phyloP scores from a whole-genome alignment of 2,329 filamentous ascomycete species.

The Colletotrichum sp. region DNA sequence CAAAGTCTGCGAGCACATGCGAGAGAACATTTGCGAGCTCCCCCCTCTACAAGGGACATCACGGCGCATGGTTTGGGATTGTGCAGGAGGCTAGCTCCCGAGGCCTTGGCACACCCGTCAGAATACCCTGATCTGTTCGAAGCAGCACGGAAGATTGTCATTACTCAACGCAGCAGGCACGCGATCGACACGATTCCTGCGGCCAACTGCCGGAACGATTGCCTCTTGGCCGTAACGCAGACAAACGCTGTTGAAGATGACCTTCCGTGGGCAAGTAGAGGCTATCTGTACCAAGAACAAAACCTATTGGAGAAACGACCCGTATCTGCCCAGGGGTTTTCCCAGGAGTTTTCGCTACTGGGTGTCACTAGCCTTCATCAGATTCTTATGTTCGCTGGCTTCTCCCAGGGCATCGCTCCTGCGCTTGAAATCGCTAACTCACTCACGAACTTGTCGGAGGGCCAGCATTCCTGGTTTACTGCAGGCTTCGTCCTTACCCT shows the following conservation, averaged over 20 bases:
- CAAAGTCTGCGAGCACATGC: not conserved
- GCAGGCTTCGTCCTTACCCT: conserved; percentile 61
- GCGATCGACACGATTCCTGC: not conserved
- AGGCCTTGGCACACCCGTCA: not conserved
- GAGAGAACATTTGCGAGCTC: not conserved
- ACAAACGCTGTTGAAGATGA: not conserved
- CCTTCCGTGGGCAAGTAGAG: not conserved
- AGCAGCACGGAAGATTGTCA: not conserved
- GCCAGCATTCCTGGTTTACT: conserved; percentile 59
- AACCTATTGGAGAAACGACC: not conserved
- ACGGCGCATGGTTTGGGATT: not conserved
- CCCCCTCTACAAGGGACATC: not conserved
- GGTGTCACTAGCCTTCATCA: not conserved
- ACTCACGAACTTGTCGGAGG: conserved; percentile 18
- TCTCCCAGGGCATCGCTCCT: not conserved
- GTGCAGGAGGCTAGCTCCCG: not conserved
- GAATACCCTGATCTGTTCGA: not conserved
- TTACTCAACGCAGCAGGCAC: not conserved
- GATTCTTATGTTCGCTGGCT: not conserved
- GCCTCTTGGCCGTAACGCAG: not conserved
- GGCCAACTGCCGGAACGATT: not conserved
- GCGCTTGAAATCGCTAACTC: not conserved
- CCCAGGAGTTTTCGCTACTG: not conserved
- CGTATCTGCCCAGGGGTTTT: not conserved
- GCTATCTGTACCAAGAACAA: not conserved